Base-by-base conservation (phyloP, 805 yeast species). In the Priceomyces medius region DNA sequence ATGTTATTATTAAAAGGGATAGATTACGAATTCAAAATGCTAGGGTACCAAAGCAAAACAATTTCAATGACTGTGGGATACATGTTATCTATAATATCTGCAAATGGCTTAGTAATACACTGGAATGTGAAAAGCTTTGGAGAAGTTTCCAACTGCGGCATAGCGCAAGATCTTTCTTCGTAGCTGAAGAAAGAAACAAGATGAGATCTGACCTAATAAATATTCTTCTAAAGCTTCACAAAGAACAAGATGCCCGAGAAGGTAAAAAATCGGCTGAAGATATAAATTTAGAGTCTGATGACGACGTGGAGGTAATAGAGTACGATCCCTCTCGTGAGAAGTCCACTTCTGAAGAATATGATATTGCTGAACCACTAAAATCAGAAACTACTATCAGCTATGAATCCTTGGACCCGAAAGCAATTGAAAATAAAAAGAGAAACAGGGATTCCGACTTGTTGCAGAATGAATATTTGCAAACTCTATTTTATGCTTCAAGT, bases 21-120 rank as follows among this genome's bases (percentile, higher is more conserved):
- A 72, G 68, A 32, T 76, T 90, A 17, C 59, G 71, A 33, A 63
- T 78, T 35, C 58, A 68, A 38, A 59, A 68, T 6, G 80, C 81
- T 3, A 55, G 67, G 4, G 93, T 88, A 0, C 96, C 97, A 0
- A 80, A 74, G 44, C 99, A 93, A 56, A 80, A 81, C 21, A 93
- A 93, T 58, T 81, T 83, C 64, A 87, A 89, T 56, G 99, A 93
- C 59, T 93, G 99, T 66, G 99, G 99, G 1, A 79, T 93, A 16
- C 97, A 87, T 63, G 86, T 91, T 2, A 83, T 93, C 12, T 83
- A 83, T 50, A 89, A 85, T 51, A 73, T 83, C 9, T 67, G 71
- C 42, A 78, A 74, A 47, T 81, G 87, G 61, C 67, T 83, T 35
- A 64, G 65, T 18, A 61, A 76, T 29, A 77, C 80, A 0, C 50